Percentiles rank a stretch among this genome's conserved stretches.
Conservation (phyloP, 2,329 filamentous ascomycete genomes). For the Lecanoromycetidae sp. region DNA sequence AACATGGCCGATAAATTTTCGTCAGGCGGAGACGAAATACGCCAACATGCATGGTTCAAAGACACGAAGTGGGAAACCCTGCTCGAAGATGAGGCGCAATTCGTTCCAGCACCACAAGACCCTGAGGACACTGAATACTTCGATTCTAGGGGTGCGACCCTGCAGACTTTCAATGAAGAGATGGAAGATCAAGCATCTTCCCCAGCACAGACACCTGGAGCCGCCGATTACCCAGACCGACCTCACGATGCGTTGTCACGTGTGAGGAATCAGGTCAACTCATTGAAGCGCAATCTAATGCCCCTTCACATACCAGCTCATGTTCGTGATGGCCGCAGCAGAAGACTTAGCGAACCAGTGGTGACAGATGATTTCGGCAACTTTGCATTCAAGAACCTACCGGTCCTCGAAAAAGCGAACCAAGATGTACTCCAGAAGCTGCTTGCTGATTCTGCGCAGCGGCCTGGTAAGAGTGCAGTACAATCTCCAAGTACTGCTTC, state of each 20-base stretch:
- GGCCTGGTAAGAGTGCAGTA: constrained; percentile 41
- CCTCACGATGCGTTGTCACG: constrained; percentile 90
- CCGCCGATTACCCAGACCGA: constrained; percentile 65
- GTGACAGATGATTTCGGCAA: constrained; percentile 86
- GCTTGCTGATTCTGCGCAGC: constrained; percentile 75
- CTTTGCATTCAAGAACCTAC: constrained; percentile 94
- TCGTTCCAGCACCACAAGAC: constrained; percentile 83
- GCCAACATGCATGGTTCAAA: constrained; percentile 76
- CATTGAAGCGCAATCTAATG: constrained; percentile 83
- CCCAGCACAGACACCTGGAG: constrained; percentile 53
- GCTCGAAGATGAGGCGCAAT: constrained; percentile 90
- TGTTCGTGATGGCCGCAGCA: constrained; percentile 77
- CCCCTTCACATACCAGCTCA: constrained; percentile 93
- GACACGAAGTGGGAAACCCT: constrained; percentile 81
- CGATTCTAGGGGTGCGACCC: constrained; percentile 76
- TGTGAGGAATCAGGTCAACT: constrained; percentile 74
- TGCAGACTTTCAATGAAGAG: constrained; percentile 87
- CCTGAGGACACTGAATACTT: constrained; percentile 98
- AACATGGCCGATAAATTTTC: constrained; percentile 72
- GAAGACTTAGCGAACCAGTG: constrained; percentile 81
- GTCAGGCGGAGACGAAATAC: constrained; percentile 82
- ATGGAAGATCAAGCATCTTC: constrained; percentile 80
- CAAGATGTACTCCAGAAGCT: constrained; percentile 98
- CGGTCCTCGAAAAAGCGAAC: constrained; percentile 93
- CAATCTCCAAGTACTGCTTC: constrained; percentile 25